Evolutionary conservation across 2,329 filamentous ascomycete genomes (phyloP).

Genomic region (Parasarocladium wereldwijsianum): DNA sequence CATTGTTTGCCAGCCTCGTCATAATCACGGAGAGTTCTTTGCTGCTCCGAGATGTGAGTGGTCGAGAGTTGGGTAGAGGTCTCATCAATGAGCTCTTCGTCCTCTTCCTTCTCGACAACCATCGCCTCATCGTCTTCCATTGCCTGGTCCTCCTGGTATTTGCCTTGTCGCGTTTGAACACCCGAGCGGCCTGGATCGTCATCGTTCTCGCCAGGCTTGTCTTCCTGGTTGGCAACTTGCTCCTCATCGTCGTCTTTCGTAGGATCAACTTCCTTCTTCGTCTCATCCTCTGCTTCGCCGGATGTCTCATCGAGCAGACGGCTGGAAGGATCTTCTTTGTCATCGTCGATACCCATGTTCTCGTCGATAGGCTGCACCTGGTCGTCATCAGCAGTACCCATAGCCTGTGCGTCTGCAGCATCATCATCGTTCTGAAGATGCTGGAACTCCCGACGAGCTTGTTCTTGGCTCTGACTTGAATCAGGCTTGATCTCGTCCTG

Average conservation of each 20-base stretch:
- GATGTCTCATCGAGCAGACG: conserved; percentile 32
- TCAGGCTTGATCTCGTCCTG: conserved; percentile 36
- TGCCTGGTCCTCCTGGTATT: conserved; percentile 37
- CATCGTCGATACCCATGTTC: conserved; percentile 69
- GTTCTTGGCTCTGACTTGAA: conserved; percentile 37
- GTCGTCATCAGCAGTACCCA: conserved; percentile 78
- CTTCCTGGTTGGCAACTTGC: conserved; percentile 26
- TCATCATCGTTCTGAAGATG: conserved; percentile 77
- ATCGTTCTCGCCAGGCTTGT: conserved; percentile 12
- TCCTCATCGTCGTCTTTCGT: conserved; percentile 24
- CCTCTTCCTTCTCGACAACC: conserved; percentile 31
- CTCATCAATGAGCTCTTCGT: conserved; percentile 32
- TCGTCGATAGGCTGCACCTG: conserved; percentile 78
- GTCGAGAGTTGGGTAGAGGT: conserved; percentile 50
- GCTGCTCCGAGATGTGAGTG: conserved; percentile 49
- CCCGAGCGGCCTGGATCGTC: conserved; percentile 41
- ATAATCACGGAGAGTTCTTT: conserved; percentile 29
- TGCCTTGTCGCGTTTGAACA: conserved; percentile 43
- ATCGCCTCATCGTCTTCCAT: conserved; percentile 26
- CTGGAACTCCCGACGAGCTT: conserved; percentile 75
- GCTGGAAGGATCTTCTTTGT: conserved; percentile 35
- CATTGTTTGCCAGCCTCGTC: conserved; percentile 57
- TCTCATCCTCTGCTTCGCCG: conserved; percentile 13
- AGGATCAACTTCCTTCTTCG: conserved; percentile 13
- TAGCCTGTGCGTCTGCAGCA: conserved; percentile 74